These are phyloP conservation scores for Blepharisma stoltei DNA, from an alignment of 73 alveolate species.

Conservation along the genomic window DNA sequence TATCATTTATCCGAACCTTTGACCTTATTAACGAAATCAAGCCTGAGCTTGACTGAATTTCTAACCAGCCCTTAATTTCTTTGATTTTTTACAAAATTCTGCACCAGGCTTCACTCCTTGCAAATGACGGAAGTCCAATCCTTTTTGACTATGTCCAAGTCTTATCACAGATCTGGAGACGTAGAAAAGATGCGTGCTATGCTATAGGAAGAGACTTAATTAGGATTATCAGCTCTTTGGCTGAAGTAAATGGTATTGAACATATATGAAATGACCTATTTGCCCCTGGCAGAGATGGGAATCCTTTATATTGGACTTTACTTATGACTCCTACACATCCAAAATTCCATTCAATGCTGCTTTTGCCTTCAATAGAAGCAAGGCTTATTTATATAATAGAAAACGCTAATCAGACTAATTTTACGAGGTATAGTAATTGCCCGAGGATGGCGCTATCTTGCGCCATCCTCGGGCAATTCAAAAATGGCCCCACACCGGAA, in stretches of 20 bases:
- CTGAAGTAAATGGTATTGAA: neutral
- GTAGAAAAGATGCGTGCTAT: neutral
- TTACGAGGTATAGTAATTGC: no score
- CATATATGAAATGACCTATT: constrained; percentile 12
- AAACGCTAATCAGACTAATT: neutral
- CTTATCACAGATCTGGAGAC: neutral
- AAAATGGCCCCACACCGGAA: no score
- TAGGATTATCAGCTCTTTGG: neutral
- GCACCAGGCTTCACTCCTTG: neutral
- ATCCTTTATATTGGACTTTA: constrained; percentile 16
- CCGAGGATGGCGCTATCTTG: no score
- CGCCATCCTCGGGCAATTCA: no score
- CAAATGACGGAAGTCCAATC: neutral
- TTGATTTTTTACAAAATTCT: constrained; percentile 4
- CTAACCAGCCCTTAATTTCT: neutral
- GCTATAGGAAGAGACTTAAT: constrained; percentile 7
- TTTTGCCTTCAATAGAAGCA: neutral
- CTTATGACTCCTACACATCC: constrained; percentile 1
- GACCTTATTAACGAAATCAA: neutral
- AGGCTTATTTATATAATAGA: neutral
- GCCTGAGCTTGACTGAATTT: constrained; percentile 16
- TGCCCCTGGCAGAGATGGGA: neutral
- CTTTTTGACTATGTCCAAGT: neutral
- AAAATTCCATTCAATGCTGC: constrained; percentile 5
- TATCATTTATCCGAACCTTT: constrained; percentile 1